A percentile compares a stretch with the other conserved stretches of the same genome.
Evolutionary conservation across 106 monocot species (phyloP).

Genomic region (Dendrobium officinale): DNA sequence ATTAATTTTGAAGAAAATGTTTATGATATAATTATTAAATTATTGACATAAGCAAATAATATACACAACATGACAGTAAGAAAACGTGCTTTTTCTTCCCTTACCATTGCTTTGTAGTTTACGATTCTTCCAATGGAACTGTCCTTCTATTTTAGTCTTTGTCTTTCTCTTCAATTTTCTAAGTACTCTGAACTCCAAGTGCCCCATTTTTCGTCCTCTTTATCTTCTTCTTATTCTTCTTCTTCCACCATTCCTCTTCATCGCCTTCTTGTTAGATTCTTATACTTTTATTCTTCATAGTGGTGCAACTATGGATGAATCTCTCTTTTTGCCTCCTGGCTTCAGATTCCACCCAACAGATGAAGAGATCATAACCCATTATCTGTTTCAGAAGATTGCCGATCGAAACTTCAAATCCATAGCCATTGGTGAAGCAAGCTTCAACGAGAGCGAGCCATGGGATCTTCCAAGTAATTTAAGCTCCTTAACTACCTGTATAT

Average conservation of each 20-base stretch:
- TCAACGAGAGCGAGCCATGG: conserved; percentile 57
- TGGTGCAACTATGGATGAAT: neutral
- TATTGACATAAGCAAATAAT: too few relatives aligned
- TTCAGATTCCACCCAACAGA: conserved; percentile 53
- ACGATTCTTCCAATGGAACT: neutral
- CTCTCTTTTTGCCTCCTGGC: conserved; percentile 25
- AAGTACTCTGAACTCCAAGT: neutral
- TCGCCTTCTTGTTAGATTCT: neutral
- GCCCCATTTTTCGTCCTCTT: neutral
- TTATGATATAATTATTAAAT: too few relatives aligned
- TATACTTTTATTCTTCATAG: neutral
- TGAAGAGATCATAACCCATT: conserved; percentile 44
- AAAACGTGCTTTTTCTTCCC: neutral
- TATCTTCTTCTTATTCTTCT: conserved; percentile 1
- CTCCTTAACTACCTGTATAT: too few relatives aligned
- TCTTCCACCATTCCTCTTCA: neutral
- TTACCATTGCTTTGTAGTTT: neutral
- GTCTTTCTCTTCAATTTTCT: neutral
- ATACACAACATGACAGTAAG: neutral
- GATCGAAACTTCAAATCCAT: conserved; percentile 20
- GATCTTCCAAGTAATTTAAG: conserved; percentile 30
- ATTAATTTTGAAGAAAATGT: too few relatives aligned
- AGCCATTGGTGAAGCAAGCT: conserved; percentile 38
- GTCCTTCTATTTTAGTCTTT: neutral
- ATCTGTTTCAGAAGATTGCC: conserved; percentile 34